Evolutionary conservation across 768 basidiomycete species (phyloP).

Genomic region (Podaxis rugospora): DNA sequence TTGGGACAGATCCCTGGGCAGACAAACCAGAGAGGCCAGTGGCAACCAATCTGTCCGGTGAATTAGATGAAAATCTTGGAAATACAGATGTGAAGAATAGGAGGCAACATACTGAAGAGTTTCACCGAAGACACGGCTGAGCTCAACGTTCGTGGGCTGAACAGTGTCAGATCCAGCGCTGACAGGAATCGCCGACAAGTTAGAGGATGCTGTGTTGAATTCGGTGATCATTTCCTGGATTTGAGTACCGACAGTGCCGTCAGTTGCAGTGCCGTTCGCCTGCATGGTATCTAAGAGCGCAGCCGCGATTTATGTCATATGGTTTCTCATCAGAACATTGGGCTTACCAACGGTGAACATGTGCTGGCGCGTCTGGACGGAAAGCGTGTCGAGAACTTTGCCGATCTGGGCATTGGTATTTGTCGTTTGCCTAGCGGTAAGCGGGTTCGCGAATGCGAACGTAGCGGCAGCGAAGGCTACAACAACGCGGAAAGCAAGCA

Average conservation of each 20-base stretch:
- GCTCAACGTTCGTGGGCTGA: conserved; percentile 29
- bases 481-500: conserved; percentile 26
- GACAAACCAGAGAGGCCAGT: conserved; percentile 27
- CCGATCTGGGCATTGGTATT: conserved; percentile 29
- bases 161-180: conserved; percentile 28
- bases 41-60: conserved; percentile 20
- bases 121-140: conserved; percentile 27
- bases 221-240: conserved; percentile 21
- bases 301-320: background rate
- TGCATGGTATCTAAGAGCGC: conserved; percentile 21
- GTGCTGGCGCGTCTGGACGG: conserved; percentile 16
- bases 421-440: conserved; percentile 24
- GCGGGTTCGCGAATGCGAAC: conserved; percentile 24
- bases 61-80: background rate
- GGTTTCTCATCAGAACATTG: background rate
- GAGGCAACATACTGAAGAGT: conserved; percentile 22
- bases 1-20: conserved; percentile 20
- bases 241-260: conserved; percentile 24
- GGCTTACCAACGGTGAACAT: conserved; percentile 25
- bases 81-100: background rate
- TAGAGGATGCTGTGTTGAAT: conserved; percentile 20
- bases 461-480: conserved; percentile 24
- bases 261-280: conserved; percentile 25
- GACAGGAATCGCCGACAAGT: conserved; percentile 21
- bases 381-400: conserved; percentile 22